Base-by-base conservation (phyloP, 768 basidiomycete species). In the Lepiota venenata region DNA sequence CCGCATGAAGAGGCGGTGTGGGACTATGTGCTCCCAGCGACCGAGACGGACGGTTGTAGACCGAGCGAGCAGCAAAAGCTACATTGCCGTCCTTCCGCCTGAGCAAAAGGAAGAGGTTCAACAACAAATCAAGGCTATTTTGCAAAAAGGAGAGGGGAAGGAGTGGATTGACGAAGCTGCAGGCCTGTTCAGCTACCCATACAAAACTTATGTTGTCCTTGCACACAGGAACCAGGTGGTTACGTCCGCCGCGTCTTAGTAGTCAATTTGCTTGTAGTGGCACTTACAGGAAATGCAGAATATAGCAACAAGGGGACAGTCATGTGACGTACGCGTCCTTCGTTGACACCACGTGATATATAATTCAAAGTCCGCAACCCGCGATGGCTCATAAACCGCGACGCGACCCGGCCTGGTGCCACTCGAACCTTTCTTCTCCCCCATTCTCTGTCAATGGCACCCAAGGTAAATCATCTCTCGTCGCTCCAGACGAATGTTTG, bases 61-160 rank as follows among this genome's bases (percentile, higher is more conserved):
- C 50, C 75, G 93, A 47, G 85, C 85, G 1, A 74, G 75, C 55
- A 92, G 85, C 70, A 97, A 96, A 73, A 93, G 91, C 59, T 97
- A 94, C 67, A 83, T 94, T 41, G 77, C 87, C 0, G 68, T 86
- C 18, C 73, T 87, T 35, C 70, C 78, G 2, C 78, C 77, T 2
- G 77, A 77, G n/a, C 78, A 83, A 61, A 87, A 80, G 68, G 66
- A 67, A 11, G 70, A 76, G 39, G 76, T 93, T 32, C 66, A 69
- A 20, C 60, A 71, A 9, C 75, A 81, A 43, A 64, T 93, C 25
- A 69, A 75, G 41, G 73, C 65, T 8, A 83, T 92, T 50, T 64
- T 92, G 2, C 65, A 79, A 49, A 70, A 67, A 22, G 84, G 84
- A 16, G 80, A 87, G 8, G 85, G 78, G 1, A 82, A 78, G 61